Base-by-base conservation (phyloP, 176 grass and related monocot genomes). In the Themeda triandra region DNA sequence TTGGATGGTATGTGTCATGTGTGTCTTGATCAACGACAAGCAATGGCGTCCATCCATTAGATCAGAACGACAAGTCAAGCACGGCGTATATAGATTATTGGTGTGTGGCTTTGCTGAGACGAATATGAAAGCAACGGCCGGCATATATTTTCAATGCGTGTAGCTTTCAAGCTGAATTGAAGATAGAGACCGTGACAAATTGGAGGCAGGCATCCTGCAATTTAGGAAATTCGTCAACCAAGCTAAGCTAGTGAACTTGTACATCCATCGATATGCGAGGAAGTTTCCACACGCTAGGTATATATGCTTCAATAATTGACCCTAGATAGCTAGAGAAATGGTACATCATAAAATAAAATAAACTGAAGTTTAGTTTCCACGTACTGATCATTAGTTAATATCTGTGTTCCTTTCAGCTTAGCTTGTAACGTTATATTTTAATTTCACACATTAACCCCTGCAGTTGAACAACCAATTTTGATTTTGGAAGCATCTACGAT, bases 1-100 rank as follows among this genome's bases (percentile, higher is more conserved):
- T 45, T 45, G 44, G 44, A 48, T 48, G 45, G 39, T n/a, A 41
- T 24, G 54, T 21, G 62, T 58, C 23, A 4, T n/a, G n/a, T n/a
- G n/a, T n/a, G n/a, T n/a, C n/a, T n/a, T n/a, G n/a, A n/a, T n/a
- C n/a, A 33, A 2, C 32, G 4, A 33, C 32, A 33, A 33, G 32
- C 33, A 76, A 35, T 87, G 48, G 31, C 18, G 6, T 53, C 49
- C 53, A 56, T 58, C 53, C 24, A 44, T 69, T 19, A 13, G 8
- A 69, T 41, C 23, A 44, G 23, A 28, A 28, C 1, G 86, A 31
- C 41, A 44, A 74, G 87, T 88, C 81, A 67, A 39, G 36, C 32
- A 75, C 36, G 82, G 28, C 28, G 23, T 54, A 46, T 46, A 58
- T 80, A 6, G 60, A 45, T 80, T 65, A 33, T 63, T 68, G 7